phyloP scores from a whole-genome alignment of 176 grass and related monocot genomes.

The Ensete glaucum region DNA sequence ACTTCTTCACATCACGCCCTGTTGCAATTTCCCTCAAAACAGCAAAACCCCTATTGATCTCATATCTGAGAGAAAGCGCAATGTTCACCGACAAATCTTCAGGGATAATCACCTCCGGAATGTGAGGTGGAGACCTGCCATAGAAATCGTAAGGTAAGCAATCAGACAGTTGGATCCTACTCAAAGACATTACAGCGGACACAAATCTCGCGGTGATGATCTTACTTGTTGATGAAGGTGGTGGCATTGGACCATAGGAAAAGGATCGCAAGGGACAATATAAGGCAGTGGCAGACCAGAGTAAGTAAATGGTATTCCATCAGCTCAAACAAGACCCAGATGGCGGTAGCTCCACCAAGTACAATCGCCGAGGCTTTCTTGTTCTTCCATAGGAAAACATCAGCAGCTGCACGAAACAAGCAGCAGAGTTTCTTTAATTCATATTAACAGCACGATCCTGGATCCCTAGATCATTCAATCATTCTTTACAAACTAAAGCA shows the following conservation, averaged over 20 bases:
- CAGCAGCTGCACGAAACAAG: constrained; percentile 38
- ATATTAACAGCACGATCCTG: too few species aligned
- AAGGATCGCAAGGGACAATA: constrained; percentile 31
- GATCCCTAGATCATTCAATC: too few species aligned
- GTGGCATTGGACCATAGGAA: constrained; percentile 65
- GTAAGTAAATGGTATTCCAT: constrained; percentile 55
- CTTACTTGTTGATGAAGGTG: constrained; percentile 63
- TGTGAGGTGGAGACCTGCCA: constrained; percentile 37
- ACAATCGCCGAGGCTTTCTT: constrained; percentile 52
- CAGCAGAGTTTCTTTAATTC: not conserved
- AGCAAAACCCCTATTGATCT: constrained; percentile 45
- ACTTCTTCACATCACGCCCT: constrained; percentile 56
- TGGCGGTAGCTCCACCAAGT: constrained; percentile 44
- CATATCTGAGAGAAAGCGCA: constrained; percentile 30
- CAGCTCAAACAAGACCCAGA: constrained; percentile 70
- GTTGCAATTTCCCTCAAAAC: constrained; percentile 46
- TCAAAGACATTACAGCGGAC: too few species aligned
- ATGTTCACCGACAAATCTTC: constrained; percentile 52
- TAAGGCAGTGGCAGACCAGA: constrained; percentile 52
- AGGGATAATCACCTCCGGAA: constrained; percentile 58
- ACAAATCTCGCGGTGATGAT: not conserved
- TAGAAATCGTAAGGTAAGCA: constrained; percentile 5
- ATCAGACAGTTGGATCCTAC: not conserved
- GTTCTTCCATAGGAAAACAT: constrained; percentile 69
- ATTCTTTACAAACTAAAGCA: too few species aligned